phyloP scores from a whole-genome alignment of 257 asterid species.

The Petunia axillaris region DNA sequence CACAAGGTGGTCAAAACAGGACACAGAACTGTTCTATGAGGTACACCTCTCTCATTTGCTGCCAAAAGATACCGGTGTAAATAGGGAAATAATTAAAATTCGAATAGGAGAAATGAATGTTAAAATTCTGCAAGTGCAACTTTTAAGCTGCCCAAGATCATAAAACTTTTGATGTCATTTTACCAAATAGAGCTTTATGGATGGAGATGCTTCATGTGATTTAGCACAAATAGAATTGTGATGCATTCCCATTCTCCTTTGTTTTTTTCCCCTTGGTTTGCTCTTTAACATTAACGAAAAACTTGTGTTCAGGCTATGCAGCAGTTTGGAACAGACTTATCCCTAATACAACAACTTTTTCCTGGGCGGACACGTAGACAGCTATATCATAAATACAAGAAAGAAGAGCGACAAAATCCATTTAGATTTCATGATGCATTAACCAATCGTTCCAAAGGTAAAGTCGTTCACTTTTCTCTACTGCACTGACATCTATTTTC shows the following conservation, averaged over 20 bases:
- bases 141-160: not conserved
- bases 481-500: not conserved
- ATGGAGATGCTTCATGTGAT: slow-evolving; percentile 22
- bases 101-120: not conserved
- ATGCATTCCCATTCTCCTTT: not conserved
- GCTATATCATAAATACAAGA: slow-evolving; percentile 71
- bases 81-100: slow-evolving; percentile 12
- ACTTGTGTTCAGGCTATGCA: slow-evolving; percentile 54
- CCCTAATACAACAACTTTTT: slow-evolving; percentile 86
- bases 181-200: slow-evolving; percentile 9
- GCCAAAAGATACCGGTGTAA: not conserved
- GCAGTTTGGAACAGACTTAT: slow-evolving; percentile 87
- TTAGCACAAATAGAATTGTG: not conserved
- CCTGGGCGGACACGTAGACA: slow-evolving; percentile 75
- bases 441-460: slow-evolving; percentile 70
- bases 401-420: slow-evolving; percentile 83
- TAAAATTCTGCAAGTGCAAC: not conserved
- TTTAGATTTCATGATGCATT: slow-evolving; percentile 73
- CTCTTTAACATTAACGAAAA: slow-evolving; percentile 12
- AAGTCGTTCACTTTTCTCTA: slow-evolving; percentile 12
- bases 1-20: slow-evolving; percentile 81
- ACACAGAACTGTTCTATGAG: slow-evolving; percentile 87
- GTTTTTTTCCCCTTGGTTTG: slow-evolving; percentile 1
- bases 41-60: slow-evolving; percentile 40
- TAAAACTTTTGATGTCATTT: not conserved